Base-by-base conservation (phyloP, 306 rosid species). In the Cyamopsis tetragonoloba region DNA sequence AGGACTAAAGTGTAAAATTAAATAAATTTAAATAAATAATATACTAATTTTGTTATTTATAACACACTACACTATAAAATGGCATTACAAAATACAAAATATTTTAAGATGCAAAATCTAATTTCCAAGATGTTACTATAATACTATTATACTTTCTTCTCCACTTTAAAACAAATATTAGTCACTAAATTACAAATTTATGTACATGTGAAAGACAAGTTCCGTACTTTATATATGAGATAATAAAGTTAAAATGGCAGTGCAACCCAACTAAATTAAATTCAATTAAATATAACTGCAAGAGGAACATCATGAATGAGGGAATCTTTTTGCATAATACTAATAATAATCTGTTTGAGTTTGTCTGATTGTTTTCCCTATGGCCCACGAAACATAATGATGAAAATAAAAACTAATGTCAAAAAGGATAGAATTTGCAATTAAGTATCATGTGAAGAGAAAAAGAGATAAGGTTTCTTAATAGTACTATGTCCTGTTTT, bases 391-490 rank as follows among this genome's bases (percentile, higher is more conserved):
- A 49, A 62, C 56, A 49, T 38, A 18, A 71, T 62, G 9, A 39
- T 69, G 73, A 57, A 19, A 35, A 46, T 35, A 14, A 54, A 12
- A 4, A 31, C 6, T 23, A 11, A 22, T 13, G 3, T 11, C 6
- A 62, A 62, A 54, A 47, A 35, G 2, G 66, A 62, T 31, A 31
- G 34, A 55, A 9, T 12, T 34, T 57, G 27, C n/a, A 72, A 58
- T 28, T 3, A 9, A 58, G 50, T 22, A 30, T 5, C 64, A 15
- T 28, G 5, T 3, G 31, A 0, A 12, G 27, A 4, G 46, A 6
- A 58, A 23, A 41, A 53, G 54, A 57, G 60, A 78, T 39, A 72
- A 72, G 67, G 47, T 41, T 77, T 62, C 3, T 2, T 24, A 34
- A 41, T n/a, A n/a, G n/a, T 7, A 20, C 35, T 9, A 44, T 58